Base-by-base conservation (phyloP, 441 rosid genomes). In the Raphanus hybrid region DNA sequence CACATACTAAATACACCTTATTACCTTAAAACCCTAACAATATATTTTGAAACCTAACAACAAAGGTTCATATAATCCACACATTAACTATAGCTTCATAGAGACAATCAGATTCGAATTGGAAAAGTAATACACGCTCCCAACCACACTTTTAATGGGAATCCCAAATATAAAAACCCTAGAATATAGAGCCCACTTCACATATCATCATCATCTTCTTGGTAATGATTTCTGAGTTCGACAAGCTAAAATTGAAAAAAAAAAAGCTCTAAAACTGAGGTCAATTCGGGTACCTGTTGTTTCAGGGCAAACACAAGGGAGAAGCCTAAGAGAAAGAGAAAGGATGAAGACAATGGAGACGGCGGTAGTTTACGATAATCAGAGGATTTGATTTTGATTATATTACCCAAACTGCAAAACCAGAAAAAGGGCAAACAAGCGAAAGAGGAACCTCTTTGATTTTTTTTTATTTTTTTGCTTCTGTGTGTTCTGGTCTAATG, bases 401-500 rank as follows among this genome's bases (percentile, higher is more conserved):
- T 68, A 34, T 15, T 72, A 43, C 34, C 5, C 15, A 27, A 63
- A 72, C 48, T 48, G 37, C 69, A 11, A 37, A 57, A 5, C 14
- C 50, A 16, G 23, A 54, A 29, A 67, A 68, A 59, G 48, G 68
- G 62, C 1, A 45, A 68, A 68, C 64, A 68, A 75, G 63, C 78
- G 26, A 32, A 67, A 75, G 60, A 68, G 68, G 68, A 60, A 60
- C 54, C 52, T 45, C 60, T 45, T 67, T 75, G 52, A 67, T 75
- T 66, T 57, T 15, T 41, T 45, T 15, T 6, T 20, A 8, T 41
- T 35, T 26, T 12, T 15, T 2, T 11, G 26, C 26, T 23, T 23
- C 26, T 23, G 26, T 23, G 26, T 23, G 26, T 23, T 5, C 27
- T 37, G 10, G 34, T 20, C 41, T 27, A 11, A 26, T 65, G 27